Conservation (phyloP, 176 grass and related monocot genomes). For the Triticum urartu region DNA sequence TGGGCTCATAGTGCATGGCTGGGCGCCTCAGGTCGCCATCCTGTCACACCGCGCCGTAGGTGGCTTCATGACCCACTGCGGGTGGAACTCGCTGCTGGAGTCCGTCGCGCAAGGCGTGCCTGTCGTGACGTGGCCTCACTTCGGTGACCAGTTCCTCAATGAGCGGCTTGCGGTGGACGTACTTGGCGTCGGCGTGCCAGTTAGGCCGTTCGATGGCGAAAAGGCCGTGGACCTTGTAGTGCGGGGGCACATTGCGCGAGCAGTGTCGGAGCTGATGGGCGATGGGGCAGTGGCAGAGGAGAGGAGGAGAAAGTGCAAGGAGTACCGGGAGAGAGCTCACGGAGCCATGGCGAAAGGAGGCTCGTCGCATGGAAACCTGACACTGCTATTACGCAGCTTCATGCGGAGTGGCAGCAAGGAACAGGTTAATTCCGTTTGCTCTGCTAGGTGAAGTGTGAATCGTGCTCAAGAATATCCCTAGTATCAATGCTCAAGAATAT, state of each 20-base stretch:
- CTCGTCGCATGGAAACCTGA: neutral
- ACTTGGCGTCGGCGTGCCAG: constrained; percentile 27
- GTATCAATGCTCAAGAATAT: no score
- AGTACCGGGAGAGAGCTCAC: constrained; percentile 26
- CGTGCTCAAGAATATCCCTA: no score
- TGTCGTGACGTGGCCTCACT: constrained; percentile 53
- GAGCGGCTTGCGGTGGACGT: constrained; percentile 37
- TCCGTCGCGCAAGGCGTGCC: constrained; percentile 40
- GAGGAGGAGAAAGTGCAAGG: constrained; percentile 27
- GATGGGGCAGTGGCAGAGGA: constrained; percentile 13
- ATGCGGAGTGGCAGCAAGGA: neutral
- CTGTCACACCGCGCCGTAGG: constrained; percentile 38
- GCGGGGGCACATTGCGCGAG: constrained; percentile 2
- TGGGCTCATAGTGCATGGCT: constrained; percentile 29
- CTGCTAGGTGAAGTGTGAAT: no score
- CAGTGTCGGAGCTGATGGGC: constrained; percentile 39
- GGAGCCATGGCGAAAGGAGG: neutral
- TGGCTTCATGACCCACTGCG: constrained; percentile 44
- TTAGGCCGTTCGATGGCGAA: neutral
- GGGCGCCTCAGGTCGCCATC: constrained; percentile 37
- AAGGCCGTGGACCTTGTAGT: neutral
- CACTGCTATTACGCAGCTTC: neutral
- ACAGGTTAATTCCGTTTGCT: no score
- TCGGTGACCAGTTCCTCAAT: constrained; percentile 55
- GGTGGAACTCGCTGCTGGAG: constrained; percentile 53